These are phyloP conservation scores for Rhamnella rubrinervis DNA, from an alignment of 331 rosid species.

Conservation along the genomic window DNA sequence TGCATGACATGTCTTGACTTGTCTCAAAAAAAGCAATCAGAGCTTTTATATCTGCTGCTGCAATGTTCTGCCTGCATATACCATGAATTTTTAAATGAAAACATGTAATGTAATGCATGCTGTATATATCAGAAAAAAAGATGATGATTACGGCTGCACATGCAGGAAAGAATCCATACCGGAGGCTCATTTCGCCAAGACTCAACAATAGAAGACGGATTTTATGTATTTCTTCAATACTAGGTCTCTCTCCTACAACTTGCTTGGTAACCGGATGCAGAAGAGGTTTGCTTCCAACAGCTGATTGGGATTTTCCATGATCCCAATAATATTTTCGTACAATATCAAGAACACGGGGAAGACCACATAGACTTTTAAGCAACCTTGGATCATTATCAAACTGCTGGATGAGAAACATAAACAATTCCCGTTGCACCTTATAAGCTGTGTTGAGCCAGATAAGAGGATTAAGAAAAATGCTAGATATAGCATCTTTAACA, in stretches of 20 bases:
- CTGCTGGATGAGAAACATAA: slow-evolving; percentile 94
- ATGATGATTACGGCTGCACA: slow-evolving; percentile 6
- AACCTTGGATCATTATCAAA: slow-evolving; percentile 92
- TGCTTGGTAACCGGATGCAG: slow-evolving; percentile 47
- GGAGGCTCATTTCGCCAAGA: slow-evolving; percentile 97
- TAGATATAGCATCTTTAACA: slow-evolving; percentile 71
- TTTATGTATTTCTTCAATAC: slow-evolving; percentile 80
- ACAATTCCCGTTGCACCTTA: slow-evolving; percentile 88
- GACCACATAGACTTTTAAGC: slow-evolving; percentile 70
- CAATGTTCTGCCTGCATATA: slow-evolving; percentile 74
- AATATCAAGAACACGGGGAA: slow-evolving; percentile 85
- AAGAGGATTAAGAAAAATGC: slow-evolving; percentile 88
- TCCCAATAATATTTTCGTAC: slow-evolving; percentile 77
- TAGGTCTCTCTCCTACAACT: slow-evolving; percentile 59
- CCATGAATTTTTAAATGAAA: slow-evolving; percentile 30
- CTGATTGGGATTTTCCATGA: slow-evolving; percentile 50
- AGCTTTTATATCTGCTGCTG: slow-evolving; percentile 76
- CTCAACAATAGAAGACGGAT: slow-evolving; percentile 93
- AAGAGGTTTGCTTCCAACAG: slow-evolving; percentile 52
- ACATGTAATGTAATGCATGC: slow-evolving; percentile 13
- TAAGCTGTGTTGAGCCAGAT: slow-evolving; percentile 77
- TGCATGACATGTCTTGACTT: slow-evolving; percentile 83
- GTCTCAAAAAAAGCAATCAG: slow-evolving; percentile 86
- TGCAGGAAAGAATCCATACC: slow-evolving; percentile 41
- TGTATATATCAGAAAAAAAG: neutral